Conservation (phyloP, 2,329 filamentous ascomycete species). For the Delphinella strobiligena region DNA sequence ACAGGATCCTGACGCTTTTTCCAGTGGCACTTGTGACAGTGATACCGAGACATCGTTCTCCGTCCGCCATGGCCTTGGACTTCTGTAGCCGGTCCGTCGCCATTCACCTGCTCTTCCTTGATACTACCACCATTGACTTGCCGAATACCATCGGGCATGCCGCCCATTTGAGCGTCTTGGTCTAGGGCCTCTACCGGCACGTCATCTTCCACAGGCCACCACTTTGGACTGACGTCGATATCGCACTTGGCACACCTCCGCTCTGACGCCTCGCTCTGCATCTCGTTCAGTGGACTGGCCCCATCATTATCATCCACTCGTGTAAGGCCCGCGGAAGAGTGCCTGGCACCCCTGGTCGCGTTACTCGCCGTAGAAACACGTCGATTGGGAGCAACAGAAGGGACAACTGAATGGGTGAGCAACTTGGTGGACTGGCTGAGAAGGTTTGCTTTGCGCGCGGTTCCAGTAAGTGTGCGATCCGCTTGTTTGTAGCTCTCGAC, state of each 20-base stretch:
- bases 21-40: slow-evolving; percentile 39
- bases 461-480: slow-evolving; percentile 79
- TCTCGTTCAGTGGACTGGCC: slow-evolving; percentile 20
- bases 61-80: not conserved
- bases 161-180: not conserved
- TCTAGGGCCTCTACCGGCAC: not conserved
- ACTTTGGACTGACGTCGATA: slow-evolving; percentile 59
- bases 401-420: slow-evolving; percentile 21
- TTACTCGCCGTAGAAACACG: slow-evolving; percentile 27
- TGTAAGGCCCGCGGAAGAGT: slow-evolving; percentile 18
- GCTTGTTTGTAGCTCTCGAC: slow-evolving; percentile 89
- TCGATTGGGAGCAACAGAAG: slow-evolving; percentile 19
- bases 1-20: slow-evolving; percentile 28
- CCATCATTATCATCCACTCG: slow-evolving; percentile 18
- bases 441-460: slow-evolving; percentile 81
- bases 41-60: slow-evolving; percentile 16
- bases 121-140: not conserved
- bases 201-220: slow-evolving; percentile 20
- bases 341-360: slow-evolving; percentile 19
- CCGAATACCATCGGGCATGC: not conserved
- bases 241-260: slow-evolving; percentile 33
- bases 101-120: not conserved
- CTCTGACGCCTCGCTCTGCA: slow-evolving; percentile 18
- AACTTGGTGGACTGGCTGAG: slow-evolving; percentile 53
- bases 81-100: not conserved